These are phyloP conservation scores for Naegleria lovaniensis DNA, from an alignment of 208 protist species.

Conservation along the genomic window DNA sequence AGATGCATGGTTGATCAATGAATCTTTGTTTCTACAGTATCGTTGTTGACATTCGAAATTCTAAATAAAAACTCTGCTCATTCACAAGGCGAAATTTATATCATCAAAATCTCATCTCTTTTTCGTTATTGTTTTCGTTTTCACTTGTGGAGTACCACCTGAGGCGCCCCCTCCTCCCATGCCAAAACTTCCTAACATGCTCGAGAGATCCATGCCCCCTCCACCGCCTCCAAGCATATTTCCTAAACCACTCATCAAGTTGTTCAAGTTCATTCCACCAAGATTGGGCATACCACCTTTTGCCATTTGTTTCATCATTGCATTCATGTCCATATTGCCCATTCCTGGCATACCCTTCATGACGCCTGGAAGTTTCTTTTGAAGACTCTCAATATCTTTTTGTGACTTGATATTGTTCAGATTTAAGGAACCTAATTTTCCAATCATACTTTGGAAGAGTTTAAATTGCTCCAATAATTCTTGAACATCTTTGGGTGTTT, in stretches of 20 bases:
- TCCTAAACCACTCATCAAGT: not conserved
- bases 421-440: not conserved
- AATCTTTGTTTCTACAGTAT: too few relatives aligned
- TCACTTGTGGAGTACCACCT: not conserved
- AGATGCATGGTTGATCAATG: too few relatives aligned
- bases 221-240: not conserved
- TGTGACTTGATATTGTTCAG: not conserved
- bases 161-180: not conserved
- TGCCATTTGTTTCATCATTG: not conserved
- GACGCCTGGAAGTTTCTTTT: not conserved
- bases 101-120: not conserved
- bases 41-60: too few relatives aligned
- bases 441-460: constrained; percentile 14
- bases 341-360: not conserved
- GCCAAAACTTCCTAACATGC: not conserved
- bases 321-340: not conserved
- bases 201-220: not conserved
- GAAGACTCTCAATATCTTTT: constrained; percentile 4
- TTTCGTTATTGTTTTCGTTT: not conserved
- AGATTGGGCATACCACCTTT: constrained; percentile 8
- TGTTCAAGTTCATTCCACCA: not conserved
- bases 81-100: too few relatives aligned
- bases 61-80: too few relatives aligned
- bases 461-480: constrained; percentile 27
- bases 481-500: not conserved